Conservation (phyloP, 1,284 basidiomycete species). For the Ganoderma multipileum region DNA sequence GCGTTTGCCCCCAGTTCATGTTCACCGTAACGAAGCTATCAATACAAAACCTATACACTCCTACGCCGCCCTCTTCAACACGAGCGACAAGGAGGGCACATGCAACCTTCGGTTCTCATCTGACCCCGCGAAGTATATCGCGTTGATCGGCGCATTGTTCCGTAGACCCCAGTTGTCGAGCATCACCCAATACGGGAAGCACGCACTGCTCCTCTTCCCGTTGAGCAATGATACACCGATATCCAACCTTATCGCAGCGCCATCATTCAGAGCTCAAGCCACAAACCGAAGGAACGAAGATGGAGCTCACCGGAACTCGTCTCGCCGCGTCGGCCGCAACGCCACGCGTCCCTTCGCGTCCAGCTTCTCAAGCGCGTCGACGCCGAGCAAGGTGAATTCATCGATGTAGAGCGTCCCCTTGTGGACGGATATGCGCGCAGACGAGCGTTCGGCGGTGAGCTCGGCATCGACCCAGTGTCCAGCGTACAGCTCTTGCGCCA, state of each 20-base stretch:
- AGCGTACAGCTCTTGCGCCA: slow-evolving; percentile 40
- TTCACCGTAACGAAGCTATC: neutral
- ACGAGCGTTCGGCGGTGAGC: slow-evolving; percentile 6
- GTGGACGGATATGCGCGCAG: slow-evolving; percentile 40
- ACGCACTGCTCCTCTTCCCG: slow-evolving; percentile 51
- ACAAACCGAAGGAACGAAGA: neutral
- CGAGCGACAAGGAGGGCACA: slow-evolving; percentile 15
- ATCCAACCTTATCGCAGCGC: slow-evolving; percentile 17
- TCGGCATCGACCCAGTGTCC: slow-evolving; percentile 44
- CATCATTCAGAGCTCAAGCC: neutral
- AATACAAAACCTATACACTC: neutral
- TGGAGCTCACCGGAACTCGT: slow-evolving; percentile 46
- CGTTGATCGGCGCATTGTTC: slow-evolving; percentile 33
- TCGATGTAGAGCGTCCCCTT: slow-evolving; percentile 46
- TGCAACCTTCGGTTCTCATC: slow-evolving; percentile 12
- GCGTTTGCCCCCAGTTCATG: neutral
- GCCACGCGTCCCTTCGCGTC: slow-evolving; percentile 37
- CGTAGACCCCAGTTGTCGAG: slow-evolving; percentile 34
- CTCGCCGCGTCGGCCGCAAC: slow-evolving; percentile 45
- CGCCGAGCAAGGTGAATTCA: slow-evolving; percentile 41
- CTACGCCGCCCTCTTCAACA: slow-evolving; percentile 1
- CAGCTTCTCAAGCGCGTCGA: slow-evolving; percentile 38
- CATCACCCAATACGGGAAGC: slow-evolving; percentile 35
- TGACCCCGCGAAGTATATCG: slow-evolving; percentile 30
- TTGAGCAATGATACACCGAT: slow-evolving; percentile 47